Conservation (phyloP, 75 land plant genomes). For the Chamaecyparis obtusa region DNA sequence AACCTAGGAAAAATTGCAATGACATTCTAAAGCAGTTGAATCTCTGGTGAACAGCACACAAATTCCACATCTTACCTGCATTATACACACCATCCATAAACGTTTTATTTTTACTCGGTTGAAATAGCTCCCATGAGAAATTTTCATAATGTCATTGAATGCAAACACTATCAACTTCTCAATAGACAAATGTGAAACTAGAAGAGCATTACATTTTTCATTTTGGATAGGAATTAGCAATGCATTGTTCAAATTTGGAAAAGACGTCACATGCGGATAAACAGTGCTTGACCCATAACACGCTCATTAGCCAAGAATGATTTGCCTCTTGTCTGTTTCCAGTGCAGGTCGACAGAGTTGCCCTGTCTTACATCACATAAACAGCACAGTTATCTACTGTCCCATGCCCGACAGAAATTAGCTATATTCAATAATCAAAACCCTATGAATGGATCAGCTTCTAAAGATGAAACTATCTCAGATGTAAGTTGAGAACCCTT, state of each 20-base stretch:
- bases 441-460: neutral
- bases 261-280: neutral
- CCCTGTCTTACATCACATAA: neutral
- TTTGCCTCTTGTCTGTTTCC: conserved; percentile 11
- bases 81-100: neutral
- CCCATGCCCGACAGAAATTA: conserved; percentile 11
- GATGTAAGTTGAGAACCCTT: neutral
- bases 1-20: neutral
- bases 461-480: neutral
- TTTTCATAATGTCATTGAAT: neutral
- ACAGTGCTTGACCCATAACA: neutral
- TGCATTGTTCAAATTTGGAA: neutral
- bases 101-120: neutral
- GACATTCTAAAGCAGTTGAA: conserved; percentile 1
- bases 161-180: neutral
- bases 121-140: neutral
- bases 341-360: conserved; percentile 10
- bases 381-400: conserved; percentile 6
- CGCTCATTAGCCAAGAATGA: conserved; percentile 15
- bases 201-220: neutral
- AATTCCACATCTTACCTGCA: neutral
- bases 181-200: neutral
- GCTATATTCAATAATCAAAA: neutral
- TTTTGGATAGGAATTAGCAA: neutral
- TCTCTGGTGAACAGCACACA: neutral